These are phyloP conservation scores for Trichocladium uniseriatum DNA, from an alignment of 495 filamentous ascomycete species.

Conservation along the genomic window DNA sequence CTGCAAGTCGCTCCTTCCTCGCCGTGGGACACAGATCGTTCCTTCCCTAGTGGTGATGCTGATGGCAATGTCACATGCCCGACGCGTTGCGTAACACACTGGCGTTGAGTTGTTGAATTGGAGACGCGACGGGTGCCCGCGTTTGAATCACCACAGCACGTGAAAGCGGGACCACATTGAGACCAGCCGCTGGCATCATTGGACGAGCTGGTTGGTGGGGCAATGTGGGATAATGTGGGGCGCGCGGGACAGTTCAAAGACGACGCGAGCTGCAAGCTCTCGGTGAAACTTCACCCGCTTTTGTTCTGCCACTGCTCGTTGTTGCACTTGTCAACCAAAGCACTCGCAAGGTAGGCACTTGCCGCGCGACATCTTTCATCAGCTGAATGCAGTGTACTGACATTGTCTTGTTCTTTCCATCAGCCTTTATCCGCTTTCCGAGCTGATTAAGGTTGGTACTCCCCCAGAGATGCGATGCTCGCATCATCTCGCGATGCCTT, in stretches of 20 bases:
- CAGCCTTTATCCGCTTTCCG: neutral
- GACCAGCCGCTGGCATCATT: neutral
- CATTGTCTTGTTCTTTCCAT: neutral
- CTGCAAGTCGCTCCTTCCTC: too few relatives aligned
- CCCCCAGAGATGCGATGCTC: too few relatives aligned
- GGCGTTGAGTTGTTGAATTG: neutral
- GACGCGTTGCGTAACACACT: too few relatives aligned
- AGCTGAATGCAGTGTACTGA: neutral
- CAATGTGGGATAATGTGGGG: neutral
- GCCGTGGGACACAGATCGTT: too few relatives aligned
- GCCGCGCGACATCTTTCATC: neutral
- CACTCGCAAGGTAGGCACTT: neutral
- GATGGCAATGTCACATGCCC: too few relatives aligned
- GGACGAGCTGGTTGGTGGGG: neutral
- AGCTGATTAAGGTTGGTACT: too few relatives aligned
- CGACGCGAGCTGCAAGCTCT: too few relatives aligned
- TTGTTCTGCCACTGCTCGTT: neutral
- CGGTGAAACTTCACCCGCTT: neutral
- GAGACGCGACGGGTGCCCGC: conserved; percentile 9
- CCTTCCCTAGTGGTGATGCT: too few relatives aligned
- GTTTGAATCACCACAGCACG: conserved; percentile 17
- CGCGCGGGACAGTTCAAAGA: too few relatives aligned
- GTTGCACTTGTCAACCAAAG: neutral
- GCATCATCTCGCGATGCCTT: too few relatives aligned
- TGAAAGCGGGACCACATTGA: neutral